Evolutionary conservation across 129 eudicot genomes (phyloP).

Genomic region (Artemisia tridentata): DNA sequence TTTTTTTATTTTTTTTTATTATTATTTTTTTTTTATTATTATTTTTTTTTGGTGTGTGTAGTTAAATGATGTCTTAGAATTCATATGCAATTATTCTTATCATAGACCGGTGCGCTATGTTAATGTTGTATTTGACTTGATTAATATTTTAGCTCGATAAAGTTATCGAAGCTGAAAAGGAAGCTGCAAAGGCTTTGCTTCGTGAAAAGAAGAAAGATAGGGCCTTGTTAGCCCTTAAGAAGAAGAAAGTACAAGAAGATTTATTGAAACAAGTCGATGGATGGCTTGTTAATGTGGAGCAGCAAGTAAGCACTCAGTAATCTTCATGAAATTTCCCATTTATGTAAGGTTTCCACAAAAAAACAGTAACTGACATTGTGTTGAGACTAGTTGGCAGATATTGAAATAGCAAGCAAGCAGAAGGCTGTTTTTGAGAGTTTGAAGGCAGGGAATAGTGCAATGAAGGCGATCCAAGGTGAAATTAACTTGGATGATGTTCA

Average conservation of each 20-base stretch:
- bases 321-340: background rate
- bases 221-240: constrained; percentile 82
- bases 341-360: background rate
- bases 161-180: constrained; percentile 95
- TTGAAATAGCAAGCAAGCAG: constrained; percentile 93
- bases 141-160: constrained; percentile 65
- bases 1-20: constrained; percentile 9
- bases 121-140: constrained; percentile 10
- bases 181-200: constrained; percentile 89
- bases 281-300: constrained; percentile 90
- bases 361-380: background rate
- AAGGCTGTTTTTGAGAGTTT: constrained; percentile 97
- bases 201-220: constrained; percentile 97
- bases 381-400: constrained; percentile 79
- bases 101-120: no score
- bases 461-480: constrained; percentile 93
- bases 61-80: background rate
- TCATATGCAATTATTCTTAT: background rate
- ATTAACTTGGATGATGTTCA: constrained; percentile 93
- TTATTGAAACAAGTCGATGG: constrained; percentile 86
- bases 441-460: constrained; percentile 80
- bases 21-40: constrained; percentile 6
- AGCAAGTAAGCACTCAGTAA: constrained; percentile 64
- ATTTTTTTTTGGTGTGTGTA: no score
- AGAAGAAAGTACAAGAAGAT: constrained; percentile 95